Base-by-base conservation (phyloP, 345 rosid species). In the Cardamine resedifolia region DNA sequence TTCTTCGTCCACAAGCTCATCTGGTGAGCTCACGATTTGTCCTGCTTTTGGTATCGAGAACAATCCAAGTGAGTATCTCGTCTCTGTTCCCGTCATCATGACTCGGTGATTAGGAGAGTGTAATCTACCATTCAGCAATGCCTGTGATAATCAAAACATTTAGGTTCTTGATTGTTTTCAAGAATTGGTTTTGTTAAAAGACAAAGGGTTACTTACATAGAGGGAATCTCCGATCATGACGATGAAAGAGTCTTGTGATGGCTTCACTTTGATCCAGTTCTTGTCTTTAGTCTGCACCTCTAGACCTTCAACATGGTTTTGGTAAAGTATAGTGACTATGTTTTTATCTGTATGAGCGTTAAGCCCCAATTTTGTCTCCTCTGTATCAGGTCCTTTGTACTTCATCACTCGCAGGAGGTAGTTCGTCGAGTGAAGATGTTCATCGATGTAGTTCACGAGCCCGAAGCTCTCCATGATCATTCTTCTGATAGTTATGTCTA, bases 91-190 rank as follows among this genome's bases (percentile, higher is more conserved):
- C 0, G 50, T 78, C 89, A 85, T 87, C 97, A 87, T 84, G 6
- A 88, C 95, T 0, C 92, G 84, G 48, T 90, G 97, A 52, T 66
- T 31, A 0, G 95, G 77, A 60, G 90, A 84, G 77, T 88, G 70
- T 26, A 90, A 18, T 58, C 82, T 62, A 14, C 90, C 97, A 51
- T 90, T 90, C 10, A 78, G 6, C 86, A 88, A 82, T 36, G 92
- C 97, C 97, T 90, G 57, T 21, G 56, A 48, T 28, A 62, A 65
- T 34, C 12, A 59, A 20, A 52, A 45, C 38, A 64, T n/a, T 10
- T 69, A 6, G 28, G 18, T 41, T 50, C 6, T 65, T 73, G 45
- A 39, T 10, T 14, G 51, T 27, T 28, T 6, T 51, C 68, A 61
- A 45, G 27, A 16, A 50, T 41, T 59, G 55, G 68, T 21, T 58